Conservation (phyloP, 2,329 filamentous ascomycete genomes). For the Aspergillus brunneoviolaceus region DNA sequence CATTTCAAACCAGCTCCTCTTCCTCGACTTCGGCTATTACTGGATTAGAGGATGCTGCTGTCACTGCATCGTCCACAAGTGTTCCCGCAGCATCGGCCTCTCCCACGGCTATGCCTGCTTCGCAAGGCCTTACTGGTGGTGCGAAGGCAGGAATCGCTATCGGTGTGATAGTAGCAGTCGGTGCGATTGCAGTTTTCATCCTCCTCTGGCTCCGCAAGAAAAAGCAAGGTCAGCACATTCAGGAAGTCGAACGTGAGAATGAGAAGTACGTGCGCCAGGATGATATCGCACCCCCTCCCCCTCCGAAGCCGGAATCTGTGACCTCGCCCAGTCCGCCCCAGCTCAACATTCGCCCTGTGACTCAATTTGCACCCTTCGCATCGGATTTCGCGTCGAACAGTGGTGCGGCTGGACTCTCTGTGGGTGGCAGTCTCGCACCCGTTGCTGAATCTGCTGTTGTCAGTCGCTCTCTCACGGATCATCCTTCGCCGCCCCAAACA, state of each 20-base stretch:
- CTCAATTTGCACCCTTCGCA: constrained; percentile 71
- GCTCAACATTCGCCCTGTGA: constrained; percentile 79
- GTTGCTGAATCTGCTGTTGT: constrained; percentile 21
- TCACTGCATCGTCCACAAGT: constrained; percentile 16
- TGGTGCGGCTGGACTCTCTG: constrained; percentile 25
- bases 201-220: constrained; percentile 75
- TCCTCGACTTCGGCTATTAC: constrained; percentile 18
- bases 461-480: constrained; percentile 36
- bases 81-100: constrained; percentile 24
- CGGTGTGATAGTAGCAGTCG: constrained; percentile 70
- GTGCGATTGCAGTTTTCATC: constrained; percentile 64
- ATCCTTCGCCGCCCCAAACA: constrained; percentile 29
- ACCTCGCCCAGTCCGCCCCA: constrained; percentile 63
- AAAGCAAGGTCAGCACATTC: constrained; percentile 55
- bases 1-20: constrained; percentile 23
- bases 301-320: constrained; percentile 42
- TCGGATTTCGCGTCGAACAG: constrained; percentile 46
- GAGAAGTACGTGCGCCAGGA: constrained; percentile 57
- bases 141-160: constrained; percentile 81
- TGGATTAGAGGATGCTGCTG: constrained; percentile 18
- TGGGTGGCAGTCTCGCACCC: constrained; percentile 19
- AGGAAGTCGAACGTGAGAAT: constrained; percentile 51
- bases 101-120: constrained; percentile 25
- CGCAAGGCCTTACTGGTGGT: constrained; percentile 44
- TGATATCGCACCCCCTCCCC: constrained; percentile 30